Percentiles rank a stretch among this genome's conserved stretches.
phyloP scores from a whole-genome alignment of 1,284 basidiomycete genomes.

The Cutaneotrichosporon dermatis region DNA sequence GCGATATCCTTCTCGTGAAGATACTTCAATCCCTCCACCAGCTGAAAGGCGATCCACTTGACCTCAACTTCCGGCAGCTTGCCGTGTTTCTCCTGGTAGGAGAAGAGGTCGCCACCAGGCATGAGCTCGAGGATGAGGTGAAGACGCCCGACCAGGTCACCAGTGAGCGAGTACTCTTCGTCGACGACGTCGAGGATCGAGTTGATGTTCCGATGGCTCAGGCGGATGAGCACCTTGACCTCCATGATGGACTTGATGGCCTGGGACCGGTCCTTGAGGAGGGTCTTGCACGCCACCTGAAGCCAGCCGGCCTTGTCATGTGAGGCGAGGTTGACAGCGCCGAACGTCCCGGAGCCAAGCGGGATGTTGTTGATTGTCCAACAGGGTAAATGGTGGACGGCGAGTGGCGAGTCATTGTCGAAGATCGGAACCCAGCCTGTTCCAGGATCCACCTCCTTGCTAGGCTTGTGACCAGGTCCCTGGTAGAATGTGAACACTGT shows the following conservation, averaged over 20 bases:
- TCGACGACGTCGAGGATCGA: conserved; percentile 64
- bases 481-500: conserved; percentile 15
- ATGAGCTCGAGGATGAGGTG: conserved; percentile 72
- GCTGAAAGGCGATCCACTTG: conserved; percentile 76
- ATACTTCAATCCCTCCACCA: conserved; percentile 66
- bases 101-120: conserved; percentile 72
- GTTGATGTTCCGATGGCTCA: conserved; percentile 77
- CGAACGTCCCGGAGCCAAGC: conserved; percentile 62
- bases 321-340: conserved; percentile 69
- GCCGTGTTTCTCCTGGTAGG: conserved; percentile 60
- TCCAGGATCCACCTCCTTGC: neutral
- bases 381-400: neutral
- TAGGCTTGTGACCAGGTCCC: neutral
- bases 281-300: conserved; percentile 79
- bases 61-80: conserved; percentile 67
- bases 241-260: conserved; percentile 55
- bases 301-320: conserved; percentile 56
- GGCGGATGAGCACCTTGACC: conserved; percentile 62
- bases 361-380: conserved; percentile 25
- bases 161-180: conserved; percentile 40
- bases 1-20: conserved; percentile 69
- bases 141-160: conserved; percentile 25
- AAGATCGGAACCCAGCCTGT: conserved; percentile 1
- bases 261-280: conserved; percentile 41
- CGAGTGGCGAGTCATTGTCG: neutral